Percentiles rank a stretch among this genome's conserved stretches.
These are phyloP conservation scores for Cystobasidium sp. DNA, from an alignment of 1,284 basidiomycete genomes.

Conservation along the genomic window DNA sequence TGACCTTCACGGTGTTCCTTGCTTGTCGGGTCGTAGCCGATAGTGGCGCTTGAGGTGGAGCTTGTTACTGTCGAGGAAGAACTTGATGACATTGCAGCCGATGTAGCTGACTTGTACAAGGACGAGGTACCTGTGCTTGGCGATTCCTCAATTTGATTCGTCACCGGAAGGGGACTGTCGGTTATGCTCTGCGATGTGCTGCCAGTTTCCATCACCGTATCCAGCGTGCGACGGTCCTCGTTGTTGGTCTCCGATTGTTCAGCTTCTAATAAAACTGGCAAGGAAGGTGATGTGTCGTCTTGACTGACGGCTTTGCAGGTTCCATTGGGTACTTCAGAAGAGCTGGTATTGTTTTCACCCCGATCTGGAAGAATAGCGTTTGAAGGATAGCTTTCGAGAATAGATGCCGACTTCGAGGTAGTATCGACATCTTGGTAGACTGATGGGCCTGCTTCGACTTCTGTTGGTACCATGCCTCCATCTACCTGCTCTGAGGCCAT, in stretches of 20 bases:
- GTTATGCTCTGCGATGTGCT: too few relatives aligned
- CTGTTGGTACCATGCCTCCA: background rate
- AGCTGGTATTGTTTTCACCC: background rate
- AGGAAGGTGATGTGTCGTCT: too few relatives aligned
- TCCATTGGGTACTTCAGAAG: too few relatives aligned
- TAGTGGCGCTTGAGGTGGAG: constrained; percentile 5
- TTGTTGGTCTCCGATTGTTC: too few relatives aligned
- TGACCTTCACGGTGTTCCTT: background rate
- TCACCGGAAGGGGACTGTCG: too few relatives aligned
- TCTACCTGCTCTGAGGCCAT: constrained; percentile 18
- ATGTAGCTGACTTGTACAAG: background rate
- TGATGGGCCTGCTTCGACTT: background rate
- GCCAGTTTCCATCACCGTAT: too few relatives aligned
- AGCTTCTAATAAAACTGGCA: too few relatives aligned
- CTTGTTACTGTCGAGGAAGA: constrained; percentile 7
- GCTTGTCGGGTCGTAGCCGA: background rate
- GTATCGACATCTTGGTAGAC: too few relatives aligned
- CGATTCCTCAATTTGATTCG: background rate
- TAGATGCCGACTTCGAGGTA: too few relatives aligned
- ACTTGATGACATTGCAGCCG: background rate
- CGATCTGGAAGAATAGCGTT: background rate
- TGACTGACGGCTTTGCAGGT: too few relatives aligned
- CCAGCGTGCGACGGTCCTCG: too few relatives aligned
- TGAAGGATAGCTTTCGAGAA: background rate
- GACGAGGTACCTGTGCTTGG: background rate